Evolutionary conservation across 2,329 filamentous ascomycete species (phyloP).

Genomic region (Alternaria novae-zelandiae): DNA sequence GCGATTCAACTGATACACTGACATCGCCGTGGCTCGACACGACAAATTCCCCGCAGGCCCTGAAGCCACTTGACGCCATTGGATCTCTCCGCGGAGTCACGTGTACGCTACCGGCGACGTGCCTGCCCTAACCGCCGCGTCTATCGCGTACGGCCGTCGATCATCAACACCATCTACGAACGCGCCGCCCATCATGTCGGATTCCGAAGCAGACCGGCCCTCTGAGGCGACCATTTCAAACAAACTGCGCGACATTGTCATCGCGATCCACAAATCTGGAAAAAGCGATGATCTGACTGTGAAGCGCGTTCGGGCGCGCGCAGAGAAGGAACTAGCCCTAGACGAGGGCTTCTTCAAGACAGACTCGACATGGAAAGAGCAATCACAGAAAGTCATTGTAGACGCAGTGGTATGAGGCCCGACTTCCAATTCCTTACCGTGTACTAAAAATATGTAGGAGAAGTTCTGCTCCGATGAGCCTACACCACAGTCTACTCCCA

Average conservation of each 20-base stretch:
- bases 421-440: neutral
- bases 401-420: conserved; percentile 37
- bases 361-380: conserved; percentile 62
- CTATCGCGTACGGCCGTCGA: conserved; percentile 10
- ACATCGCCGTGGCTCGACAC: neutral
- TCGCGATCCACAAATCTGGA: conserved; percentile 47
- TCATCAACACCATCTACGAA: conserved; percentile 12
- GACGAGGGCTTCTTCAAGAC: conserved; percentile 62
- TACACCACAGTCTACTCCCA: conserved; percentile 24
- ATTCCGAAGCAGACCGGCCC: conserved; percentile 36
- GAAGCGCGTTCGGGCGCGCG: conserved; percentile 61
- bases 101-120: conserved; percentile 20
- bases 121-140: conserved; percentile 18
- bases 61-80: conserved; percentile 12
- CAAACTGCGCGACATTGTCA: conserved; percentile 51
- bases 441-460: conserved; percentile 23
- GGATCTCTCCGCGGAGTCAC: conserved; percentile 14
- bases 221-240: conserved; percentile 48
- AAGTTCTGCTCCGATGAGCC: conserved; percentile 37
- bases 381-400: conserved; percentile 48
- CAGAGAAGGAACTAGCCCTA: conserved; percentile 60
- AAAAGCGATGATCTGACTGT: conserved; percentile 62
- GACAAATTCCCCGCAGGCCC: neutral
- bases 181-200: conserved; percentile 38
- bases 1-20: neutral